Evolutionary conservation across 805 yeast species (phyloP), one percentile per base, ranked within the genome.

Genomic region (Lipomyces spencermartinsiae): DNA sequence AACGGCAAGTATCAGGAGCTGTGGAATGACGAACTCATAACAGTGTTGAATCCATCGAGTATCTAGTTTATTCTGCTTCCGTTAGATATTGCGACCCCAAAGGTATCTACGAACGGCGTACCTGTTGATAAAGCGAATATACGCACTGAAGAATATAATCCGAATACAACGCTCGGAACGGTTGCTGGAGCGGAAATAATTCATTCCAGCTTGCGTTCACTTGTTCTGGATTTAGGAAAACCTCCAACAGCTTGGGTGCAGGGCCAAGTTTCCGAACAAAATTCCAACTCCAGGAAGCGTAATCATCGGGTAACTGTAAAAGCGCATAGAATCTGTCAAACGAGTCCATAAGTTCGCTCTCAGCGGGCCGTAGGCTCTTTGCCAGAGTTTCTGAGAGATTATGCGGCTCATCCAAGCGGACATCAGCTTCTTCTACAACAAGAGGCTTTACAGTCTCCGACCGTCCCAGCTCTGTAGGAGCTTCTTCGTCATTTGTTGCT

Each of bases 151-250:
- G 51, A 5, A 62, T 34, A 43, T 35, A 65, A 25, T 54, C 62
- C 34, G 69, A 62, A 62, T 68, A 65, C 19, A 68, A 29, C 19
- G 35, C 34, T 31, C 29, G 43, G 35, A 58, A 68, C 16, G 71
- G 69, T n/a, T 49, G 31, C 37, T 62, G 55, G 1, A 31, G 9
- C 16, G 68, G 66, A 49, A 53, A 68, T n/a, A 43, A 58, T 34
- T 43, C 59, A 16, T 66, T 56, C 64, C 61, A 66, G 43, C 31
- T 16, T 9, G 57, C 46, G 9, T 49, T n/a, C 8, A 65, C 60
- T 51, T 43, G 31, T 22, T 35, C 43, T 2, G 69, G 71, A 16
- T 54, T 33, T 9, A 57, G 22, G 56, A 62, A 68, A 14, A 34
- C 16, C 9, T 62, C 54, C 19, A 66, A 29, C 2, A 62, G 22